These are phyloP conservation scores for Amniculicola lignicola DNA, from an alignment of 495 filamentous ascomycete genomes.

Conservation along the genomic window DNA sequence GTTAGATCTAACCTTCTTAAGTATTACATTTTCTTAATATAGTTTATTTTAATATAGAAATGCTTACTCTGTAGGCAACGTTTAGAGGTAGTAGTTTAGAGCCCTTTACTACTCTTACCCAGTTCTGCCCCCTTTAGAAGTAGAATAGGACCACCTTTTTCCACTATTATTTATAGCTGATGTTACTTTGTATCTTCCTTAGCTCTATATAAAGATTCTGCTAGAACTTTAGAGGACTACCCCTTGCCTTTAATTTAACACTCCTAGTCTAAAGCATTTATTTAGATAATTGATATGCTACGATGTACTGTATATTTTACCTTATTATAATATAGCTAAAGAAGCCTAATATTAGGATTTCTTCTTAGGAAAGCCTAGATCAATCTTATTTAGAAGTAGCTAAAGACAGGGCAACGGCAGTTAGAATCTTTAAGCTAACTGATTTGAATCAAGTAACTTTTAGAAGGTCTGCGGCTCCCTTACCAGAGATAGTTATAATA, in stretches of 20 bases:
- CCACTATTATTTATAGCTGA: too few species aligned
- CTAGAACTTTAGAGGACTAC: not conserved
- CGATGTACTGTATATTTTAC: not conserved
- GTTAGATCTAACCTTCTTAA: too few species aligned
- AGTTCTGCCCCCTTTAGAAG: not conserved
- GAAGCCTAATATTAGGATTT: not conserved
- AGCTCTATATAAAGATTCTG: not conserved
- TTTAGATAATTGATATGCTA: not conserved
- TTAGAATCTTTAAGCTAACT: not conserved
- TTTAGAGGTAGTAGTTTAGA: not conserved
- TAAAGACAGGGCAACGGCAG: not conserved
- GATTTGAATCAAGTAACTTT: not conserved
- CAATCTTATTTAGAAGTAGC: not conserved
- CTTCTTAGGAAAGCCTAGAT: not conserved
- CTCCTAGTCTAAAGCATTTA: not conserved
- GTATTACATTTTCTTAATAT: too few species aligned
- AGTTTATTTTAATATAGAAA: not conserved
- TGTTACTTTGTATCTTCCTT: not conserved
- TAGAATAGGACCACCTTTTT: too few species aligned
- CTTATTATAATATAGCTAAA: not conserved
- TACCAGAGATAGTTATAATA: not conserved
- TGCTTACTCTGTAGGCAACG: not conserved
- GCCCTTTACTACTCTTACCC: not conserved
- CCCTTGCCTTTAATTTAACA: not conserved
- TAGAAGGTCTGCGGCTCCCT: not conserved